Conservation (phyloP, 2,329 filamentous ascomycete species). For the Colletotrichum viniferum region DNA sequence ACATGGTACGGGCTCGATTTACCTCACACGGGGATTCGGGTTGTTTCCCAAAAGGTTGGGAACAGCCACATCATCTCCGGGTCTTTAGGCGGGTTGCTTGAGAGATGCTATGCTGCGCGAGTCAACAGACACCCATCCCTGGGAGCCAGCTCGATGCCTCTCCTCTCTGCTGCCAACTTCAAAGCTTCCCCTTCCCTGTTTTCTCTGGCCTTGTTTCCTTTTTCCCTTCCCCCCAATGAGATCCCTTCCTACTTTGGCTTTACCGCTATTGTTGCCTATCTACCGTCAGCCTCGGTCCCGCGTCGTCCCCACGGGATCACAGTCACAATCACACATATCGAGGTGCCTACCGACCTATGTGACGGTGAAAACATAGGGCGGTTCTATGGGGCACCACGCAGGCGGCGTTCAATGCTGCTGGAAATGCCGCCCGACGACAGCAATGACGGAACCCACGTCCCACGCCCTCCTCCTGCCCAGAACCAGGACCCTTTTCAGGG, state of each 20-base stretch:
- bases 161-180: background rate
- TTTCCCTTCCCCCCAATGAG: background rate
- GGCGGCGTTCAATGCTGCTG: background rate
- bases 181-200: constrained; percentile 9
- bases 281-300: constrained; percentile 1
- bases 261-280: background rate
- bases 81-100: background rate
- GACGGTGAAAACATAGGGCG: background rate
- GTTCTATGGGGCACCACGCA: background rate
- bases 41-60: background rate
- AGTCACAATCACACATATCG: background rate
- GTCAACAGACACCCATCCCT: background rate
- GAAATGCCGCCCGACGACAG: background rate
- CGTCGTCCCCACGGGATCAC: background rate
- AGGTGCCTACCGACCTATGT: background rate
- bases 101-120: background rate
- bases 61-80: background rate
- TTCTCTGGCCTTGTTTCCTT: background rate
- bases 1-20: background rate
- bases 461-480: background rate
- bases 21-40: background rate
- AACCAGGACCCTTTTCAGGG: background rate
- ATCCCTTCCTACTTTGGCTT: background rate
- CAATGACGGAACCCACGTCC: background rate
- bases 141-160: background rate